Percentiles rank a stretch among this genome's conserved stretches.
Conservation (phyloP, 495 filamentous ascomycete genomes). For the Lentithecium fluviatile region DNA sequence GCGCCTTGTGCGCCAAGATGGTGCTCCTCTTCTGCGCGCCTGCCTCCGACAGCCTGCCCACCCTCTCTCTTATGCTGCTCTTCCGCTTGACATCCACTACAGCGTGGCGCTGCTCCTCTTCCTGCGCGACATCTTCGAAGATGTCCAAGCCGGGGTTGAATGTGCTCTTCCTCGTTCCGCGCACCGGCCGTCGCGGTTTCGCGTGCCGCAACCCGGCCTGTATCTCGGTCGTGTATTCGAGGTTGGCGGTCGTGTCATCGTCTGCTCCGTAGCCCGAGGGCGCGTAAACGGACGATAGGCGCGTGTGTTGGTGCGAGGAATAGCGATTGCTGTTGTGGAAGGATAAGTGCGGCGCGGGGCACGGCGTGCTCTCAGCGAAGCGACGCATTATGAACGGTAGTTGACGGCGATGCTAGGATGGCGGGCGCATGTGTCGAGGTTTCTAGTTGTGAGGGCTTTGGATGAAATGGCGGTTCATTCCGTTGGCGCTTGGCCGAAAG, state of each 20-base stretch:
- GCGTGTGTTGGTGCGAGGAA: slow-evolving; percentile 8
- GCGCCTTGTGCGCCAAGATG: slow-evolving; percentile 32
- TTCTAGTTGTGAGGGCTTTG: neutral
- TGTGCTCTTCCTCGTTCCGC: slow-evolving; percentile 6
- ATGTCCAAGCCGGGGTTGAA: slow-evolving; percentile 33
- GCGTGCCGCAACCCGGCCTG: slow-evolving; percentile 19
- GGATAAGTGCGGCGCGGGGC: slow-evolving; percentile 31
- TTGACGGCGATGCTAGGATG: neutral
- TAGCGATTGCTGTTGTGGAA: slow-evolving; percentile 28
- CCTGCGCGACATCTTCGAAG: slow-evolving; percentile 35
- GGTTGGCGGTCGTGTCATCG: slow-evolving; percentile 27
- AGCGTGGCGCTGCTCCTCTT: slow-evolving; percentile 26
- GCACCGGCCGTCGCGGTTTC: slow-evolving; percentile 32
- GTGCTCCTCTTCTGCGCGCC: slow-evolving; percentile 13
- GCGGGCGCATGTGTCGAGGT: neutral
- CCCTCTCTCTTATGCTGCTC: slow-evolving; percentile 14
- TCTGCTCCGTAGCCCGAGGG: slow-evolving; percentile 14
- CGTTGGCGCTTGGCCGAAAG: neutral
- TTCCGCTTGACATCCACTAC: slow-evolving; percentile 11
- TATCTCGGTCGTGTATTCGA: slow-evolving; percentile 36
- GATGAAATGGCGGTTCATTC: neutral
- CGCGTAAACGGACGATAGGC: slow-evolving; percentile 27
- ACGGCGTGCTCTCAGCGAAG: slow-evolving; percentile 32
- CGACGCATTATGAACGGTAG: too few species aligned
- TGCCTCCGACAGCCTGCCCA: neutral